Evolutionary conservation across 345 rosid genomes (phyloP).

Genomic region (Salix brachista): DNA sequence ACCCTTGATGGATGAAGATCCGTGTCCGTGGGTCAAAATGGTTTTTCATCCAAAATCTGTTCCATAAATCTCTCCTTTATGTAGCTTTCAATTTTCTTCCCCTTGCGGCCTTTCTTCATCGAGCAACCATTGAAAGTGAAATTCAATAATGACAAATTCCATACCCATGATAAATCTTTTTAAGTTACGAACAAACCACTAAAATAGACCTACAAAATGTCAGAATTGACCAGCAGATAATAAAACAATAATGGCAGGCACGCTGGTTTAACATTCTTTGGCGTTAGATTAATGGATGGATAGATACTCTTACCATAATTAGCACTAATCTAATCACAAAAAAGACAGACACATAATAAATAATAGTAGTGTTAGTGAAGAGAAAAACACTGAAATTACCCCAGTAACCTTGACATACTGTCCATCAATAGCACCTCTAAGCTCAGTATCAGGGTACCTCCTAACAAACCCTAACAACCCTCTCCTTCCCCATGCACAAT

Average conservation of each 20-base stretch:
- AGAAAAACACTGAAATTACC: constrained; percentile 36
- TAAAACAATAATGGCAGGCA: neutral
- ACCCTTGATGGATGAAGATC: neutral
- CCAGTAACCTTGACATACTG: constrained; percentile 91
- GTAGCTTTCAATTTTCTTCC: neutral
- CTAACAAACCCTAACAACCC: constrained; percentile 60
- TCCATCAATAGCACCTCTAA: constrained; percentile 91
- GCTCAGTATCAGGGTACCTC: constrained; percentile 77
- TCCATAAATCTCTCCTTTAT: neutral
- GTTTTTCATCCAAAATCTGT: neutral
- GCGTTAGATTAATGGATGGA: neutral
- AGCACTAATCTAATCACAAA: neutral
- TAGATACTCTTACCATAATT: neutral
- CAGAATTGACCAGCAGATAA: neutral
- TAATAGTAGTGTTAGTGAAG: neutral
- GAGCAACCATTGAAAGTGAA: neutral
- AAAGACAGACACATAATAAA: neutral
- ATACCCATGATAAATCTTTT: neutral
- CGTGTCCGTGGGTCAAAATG: neutral
- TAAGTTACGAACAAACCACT: neutral
- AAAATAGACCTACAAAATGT: neutral
- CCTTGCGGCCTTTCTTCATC: neutral
- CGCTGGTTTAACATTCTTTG: neutral
- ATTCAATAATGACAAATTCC: constrained; percentile 2
- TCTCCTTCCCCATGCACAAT: constrained; percentile 64